Evolutionary conservation across 139 green algal species (phyloP).

Genomic region (Zygnema cylindricum): DNA sequence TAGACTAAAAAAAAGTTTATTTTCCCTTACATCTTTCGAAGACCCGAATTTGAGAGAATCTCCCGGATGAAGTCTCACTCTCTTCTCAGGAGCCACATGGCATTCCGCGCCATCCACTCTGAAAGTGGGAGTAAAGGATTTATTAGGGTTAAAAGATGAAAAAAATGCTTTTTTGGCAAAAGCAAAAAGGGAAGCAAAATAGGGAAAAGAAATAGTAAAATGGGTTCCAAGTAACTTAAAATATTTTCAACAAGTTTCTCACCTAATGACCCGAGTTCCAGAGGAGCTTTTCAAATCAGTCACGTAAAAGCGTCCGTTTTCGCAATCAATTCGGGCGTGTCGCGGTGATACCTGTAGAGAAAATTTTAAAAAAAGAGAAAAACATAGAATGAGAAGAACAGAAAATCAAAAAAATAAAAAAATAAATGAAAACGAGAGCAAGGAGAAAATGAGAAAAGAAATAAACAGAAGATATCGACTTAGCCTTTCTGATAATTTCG

Average conservation of each 20-base stretch:
- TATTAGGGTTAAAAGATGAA: no score
- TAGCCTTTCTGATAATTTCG: no score
- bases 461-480: no score
- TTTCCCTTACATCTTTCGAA: slow-evolving; percentile 26
- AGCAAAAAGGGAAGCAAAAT: no score
- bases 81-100: neutral
- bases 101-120: slow-evolving; percentile 17
- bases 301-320: slow-evolving; percentile 10
- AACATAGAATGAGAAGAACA: neutral
- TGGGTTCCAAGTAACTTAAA: neutral
- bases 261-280: slow-evolving; percentile 35
- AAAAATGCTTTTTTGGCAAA: no score
- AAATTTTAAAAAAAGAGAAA: neutral
- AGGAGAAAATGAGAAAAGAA: neutral
- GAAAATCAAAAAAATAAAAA: neutral
- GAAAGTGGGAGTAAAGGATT: no score
- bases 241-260: no score
- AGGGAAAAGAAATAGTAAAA: neutral
- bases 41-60: slow-evolving; percentile 43
- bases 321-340: slow-evolving; percentile 40
- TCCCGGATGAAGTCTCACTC: slow-evolving; percentile 32
- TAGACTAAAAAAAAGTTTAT: no score
- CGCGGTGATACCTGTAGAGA: slow-evolving; percentile 2
- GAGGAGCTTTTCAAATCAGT: slow-evolving; percentile 11
- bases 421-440: neutral